Conservation (phyloP, 2,329 filamentous ascomycete genomes). For the Aaosphaeria arxii region DNA sequence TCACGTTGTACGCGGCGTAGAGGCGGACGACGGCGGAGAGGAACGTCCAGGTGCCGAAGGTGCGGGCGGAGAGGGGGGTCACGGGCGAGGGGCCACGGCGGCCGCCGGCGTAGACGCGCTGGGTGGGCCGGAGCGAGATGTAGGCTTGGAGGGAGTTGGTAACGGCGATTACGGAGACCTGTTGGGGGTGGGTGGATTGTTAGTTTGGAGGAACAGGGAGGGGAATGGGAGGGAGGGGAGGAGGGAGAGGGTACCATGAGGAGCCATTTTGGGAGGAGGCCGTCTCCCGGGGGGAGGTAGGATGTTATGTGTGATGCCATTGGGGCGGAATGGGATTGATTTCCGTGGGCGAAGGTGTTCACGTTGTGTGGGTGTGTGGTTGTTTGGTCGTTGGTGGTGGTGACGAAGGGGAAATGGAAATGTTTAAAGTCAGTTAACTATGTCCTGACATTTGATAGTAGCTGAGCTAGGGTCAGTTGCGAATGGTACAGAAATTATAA, state of each 20-base stretch:
- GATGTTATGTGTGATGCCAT: conserved; percentile 20
- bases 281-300: conserved; percentile 46
- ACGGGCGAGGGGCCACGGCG: conserved; percentile 55
- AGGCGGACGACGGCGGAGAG: conserved; percentile 72
- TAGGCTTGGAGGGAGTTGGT: conserved; percentile 86
- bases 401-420: too few relatives aligned
- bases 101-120: conserved; percentile 83
- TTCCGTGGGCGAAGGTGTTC: too few relatives aligned
- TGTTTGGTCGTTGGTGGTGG: too few relatives aligned
- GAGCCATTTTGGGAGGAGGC: conserved; percentile 63
- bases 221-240: background rate
- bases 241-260: conserved; percentile 42
- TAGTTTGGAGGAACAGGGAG: background rate
- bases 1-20: conserved; percentile 81
- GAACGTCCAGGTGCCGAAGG: conserved; percentile 87
- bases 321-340: background rate
- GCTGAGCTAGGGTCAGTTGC: too few relatives aligned
- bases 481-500: too few relatives aligned
- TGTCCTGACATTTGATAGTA: too few relatives aligned
- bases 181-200: conserved; percentile 1
- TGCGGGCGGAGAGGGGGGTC: conserved; percentile 71
- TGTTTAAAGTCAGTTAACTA: too few relatives aligned
- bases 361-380: too few relatives aligned
- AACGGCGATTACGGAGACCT: conserved; percentile 81
- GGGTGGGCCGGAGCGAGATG: conserved; percentile 73